These are phyloP conservation scores for Pseudocohnilembus persalinus DNA, from an alignment of 169 alveolate genomes.

Conservation along the genomic window DNA sequence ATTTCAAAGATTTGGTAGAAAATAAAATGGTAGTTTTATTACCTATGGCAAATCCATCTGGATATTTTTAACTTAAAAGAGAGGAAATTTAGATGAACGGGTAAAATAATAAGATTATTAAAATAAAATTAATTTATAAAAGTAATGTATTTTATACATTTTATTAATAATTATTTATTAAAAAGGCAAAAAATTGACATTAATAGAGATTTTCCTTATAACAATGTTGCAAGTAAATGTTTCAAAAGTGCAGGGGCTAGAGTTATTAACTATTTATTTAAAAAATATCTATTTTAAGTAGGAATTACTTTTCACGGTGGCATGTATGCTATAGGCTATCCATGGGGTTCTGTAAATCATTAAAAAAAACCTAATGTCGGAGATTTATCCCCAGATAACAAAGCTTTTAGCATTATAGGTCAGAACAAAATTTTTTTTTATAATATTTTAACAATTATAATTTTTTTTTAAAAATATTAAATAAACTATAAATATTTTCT, in stretches of 20 bases:
- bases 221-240: not conserved
- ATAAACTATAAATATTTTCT: no score
- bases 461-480: not conserved
- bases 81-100: not conserved
- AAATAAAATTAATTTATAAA: no score
- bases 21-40: conserved; percentile 2
- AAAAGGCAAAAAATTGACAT: not conserved
- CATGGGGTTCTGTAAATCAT: conserved; percentile 20
- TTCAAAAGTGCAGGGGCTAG: conserved; percentile 22
- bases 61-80: not conserved
- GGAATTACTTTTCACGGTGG: conserved; percentile 27
- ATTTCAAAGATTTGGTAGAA: not conserved
- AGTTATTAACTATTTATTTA: conserved; percentile 1
- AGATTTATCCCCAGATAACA: conserved; percentile 9
- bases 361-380: not conserved
- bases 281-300: conserved; percentile 6
- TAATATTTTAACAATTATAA: not conserved
- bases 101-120: not conserved
- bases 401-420: not conserved
- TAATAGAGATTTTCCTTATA: conserved; percentile 25
- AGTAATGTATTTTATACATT: no score
- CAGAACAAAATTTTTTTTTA: not conserved
- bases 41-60: conserved; percentile 23
- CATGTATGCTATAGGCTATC: conserved; percentile 24
- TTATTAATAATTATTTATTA: no score